These are phyloP conservation scores for Metarhizium robertsii DNA, from an alignment of 2,329 filamentous ascomycete species.

Conservation along the genomic window DNA sequence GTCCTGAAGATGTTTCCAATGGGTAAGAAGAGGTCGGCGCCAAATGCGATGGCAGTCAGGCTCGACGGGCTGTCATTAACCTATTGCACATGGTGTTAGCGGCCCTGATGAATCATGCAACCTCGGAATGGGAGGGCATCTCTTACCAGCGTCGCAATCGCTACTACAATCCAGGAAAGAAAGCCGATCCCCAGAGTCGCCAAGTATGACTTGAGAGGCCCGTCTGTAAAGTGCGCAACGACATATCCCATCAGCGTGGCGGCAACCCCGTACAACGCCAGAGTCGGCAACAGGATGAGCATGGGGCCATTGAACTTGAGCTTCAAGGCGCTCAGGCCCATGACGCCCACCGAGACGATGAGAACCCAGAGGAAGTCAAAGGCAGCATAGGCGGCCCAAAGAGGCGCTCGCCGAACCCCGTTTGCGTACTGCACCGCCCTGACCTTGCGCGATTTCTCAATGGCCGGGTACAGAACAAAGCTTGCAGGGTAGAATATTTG, in stretches of 20 bases:
- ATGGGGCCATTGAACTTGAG: constrained; percentile 60
- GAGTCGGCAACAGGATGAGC: constrained; percentile 66
- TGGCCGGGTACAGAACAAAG: constrained; percentile 69
- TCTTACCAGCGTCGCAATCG: constrained; percentile 45
- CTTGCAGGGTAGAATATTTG: constrained; percentile 58
- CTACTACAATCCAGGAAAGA: constrained; percentile 58
- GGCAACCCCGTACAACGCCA: constrained; percentile 67
- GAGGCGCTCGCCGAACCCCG: constrained; percentile 63
- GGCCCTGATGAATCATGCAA: no score
- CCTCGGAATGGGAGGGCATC: neutral
- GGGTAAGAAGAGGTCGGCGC: constrained; percentile 14
- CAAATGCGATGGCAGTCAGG: constrained; percentile 9
- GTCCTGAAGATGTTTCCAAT: constrained; percentile 50
- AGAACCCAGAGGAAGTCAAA: constrained; percentile 72
- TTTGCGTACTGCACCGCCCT: constrained; percentile 79
- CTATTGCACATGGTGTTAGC: neutral
- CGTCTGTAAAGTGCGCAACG: constrained; percentile 51
- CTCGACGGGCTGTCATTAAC: neutral
- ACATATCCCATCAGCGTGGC: constrained; percentile 61
- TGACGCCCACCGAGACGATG: constrained; percentile 48
- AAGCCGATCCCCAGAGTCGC: constrained; percentile 55
- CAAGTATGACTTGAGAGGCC: constrained; percentile 62
- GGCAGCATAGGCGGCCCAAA: constrained; percentile 69
- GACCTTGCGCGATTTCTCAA: constrained; percentile 66
- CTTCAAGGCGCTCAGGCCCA: constrained; percentile 53